A percentile compares a stretch with the other conserved stretches of the same genome.
phyloP scores from a whole-genome alignment of 495 filamentous ascomycete genomes.

The Lasiosphaeria miniovina region DNA sequence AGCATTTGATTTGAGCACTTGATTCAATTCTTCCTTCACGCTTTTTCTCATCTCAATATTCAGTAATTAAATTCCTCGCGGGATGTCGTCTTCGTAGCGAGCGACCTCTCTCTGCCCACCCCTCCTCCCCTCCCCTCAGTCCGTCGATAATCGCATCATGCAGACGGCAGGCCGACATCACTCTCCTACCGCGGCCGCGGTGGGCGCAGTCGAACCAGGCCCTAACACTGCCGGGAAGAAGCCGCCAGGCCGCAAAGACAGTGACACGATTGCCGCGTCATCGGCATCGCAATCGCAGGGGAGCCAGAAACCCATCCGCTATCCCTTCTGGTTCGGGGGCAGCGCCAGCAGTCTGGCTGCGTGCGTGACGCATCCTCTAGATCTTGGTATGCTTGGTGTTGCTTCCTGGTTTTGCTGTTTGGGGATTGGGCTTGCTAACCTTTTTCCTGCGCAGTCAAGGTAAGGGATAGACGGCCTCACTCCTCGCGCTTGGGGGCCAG shows the following conservation, averaged over 20 bases:
- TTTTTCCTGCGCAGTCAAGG: slow-evolving; percentile 33
- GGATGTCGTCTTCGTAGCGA: slow-evolving; percentile 23
- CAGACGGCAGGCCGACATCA: not conserved
- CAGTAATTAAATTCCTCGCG: slow-evolving; percentile 7
- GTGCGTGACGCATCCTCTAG: slow-evolving; percentile 84
- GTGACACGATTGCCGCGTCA: slow-evolving; percentile 27
- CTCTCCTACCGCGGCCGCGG: not conserved
- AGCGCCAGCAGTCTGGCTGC: slow-evolving; percentile 89
- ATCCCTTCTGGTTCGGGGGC: slow-evolving; percentile 94
- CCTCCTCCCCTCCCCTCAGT: too few species aligned
- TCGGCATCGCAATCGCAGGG: not conserved
- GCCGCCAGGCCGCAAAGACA: slow-evolving; percentile 19
- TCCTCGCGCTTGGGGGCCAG: not conserved
- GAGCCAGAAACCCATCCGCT: slow-evolving; percentile 47
- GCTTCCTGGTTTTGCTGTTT: not conserved
- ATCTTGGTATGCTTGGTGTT: slow-evolving; percentile 58
- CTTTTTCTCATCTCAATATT: not conserved
- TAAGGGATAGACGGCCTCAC: slow-evolving; percentile 4
- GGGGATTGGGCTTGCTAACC: slow-evolving; percentile 18
- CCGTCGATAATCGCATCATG: not conserved
- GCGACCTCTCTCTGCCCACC: not conserved
- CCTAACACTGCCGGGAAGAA: slow-evolving; percentile 18
- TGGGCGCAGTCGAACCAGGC: not conserved
- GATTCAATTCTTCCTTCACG: not conserved
- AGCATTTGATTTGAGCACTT: not conserved